Percentiles rank a stretch among this genome's conserved stretches.
Evolutionary conservation across 805 yeast genomes (phyloP).

Genomic region (Saccharomyces paradoxus): DNA sequence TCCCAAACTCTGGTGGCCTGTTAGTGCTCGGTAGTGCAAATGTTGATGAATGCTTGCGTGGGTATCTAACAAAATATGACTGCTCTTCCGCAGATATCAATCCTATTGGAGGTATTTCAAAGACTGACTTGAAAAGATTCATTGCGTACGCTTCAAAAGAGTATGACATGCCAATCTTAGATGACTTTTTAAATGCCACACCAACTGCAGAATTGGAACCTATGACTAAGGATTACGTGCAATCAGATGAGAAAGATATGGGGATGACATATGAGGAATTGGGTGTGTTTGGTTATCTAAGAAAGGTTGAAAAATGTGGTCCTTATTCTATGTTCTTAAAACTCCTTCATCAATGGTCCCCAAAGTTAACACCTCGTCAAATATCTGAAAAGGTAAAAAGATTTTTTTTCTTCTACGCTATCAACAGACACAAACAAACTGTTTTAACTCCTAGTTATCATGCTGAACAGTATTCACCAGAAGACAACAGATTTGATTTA

Average conservation of each 20-base stretch:
- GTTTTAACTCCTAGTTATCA: slow-evolving; percentile 96
- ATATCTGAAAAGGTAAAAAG: slow-evolving; percentile 88
- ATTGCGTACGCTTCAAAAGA: slow-evolving; percentile 66
- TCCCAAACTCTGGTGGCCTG: slow-evolving; percentile 54
- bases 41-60: slow-evolving; percentile 93
- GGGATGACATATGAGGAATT: slow-evolving; percentile 96
- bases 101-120: slow-evolving; percentile 98
- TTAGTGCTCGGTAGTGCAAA: slow-evolving; percentile 93
- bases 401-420: slow-evolving; percentile 88
- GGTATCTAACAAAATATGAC: slow-evolving; percentile 93
- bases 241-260: slow-evolving; percentile 96
- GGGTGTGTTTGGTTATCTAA: slow-evolving; percentile 78
- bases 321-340: slow-evolving; percentile 92
- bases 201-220: slow-evolving; percentile 99
- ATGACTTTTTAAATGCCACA: slow-evolving; percentile 76
- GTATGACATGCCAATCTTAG: slow-evolving; percentile 69
- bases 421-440: slow-evolving; percentile 95
- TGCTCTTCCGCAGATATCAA: slow-evolving; percentile 95
- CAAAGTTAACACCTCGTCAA: slow-evolving; percentile 69
- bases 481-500: slow-evolving; percentile 91
- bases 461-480: slow-evolving; percentile 97
- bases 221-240: slow-evolving; percentile 83
- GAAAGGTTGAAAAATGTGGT: slow-evolving; percentile 92
- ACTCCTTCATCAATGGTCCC: slow-evolving; percentile 87
- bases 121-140: slow-evolving; percentile 81